Evolutionary conservation across 2,329 filamentous ascomycete genomes (phyloP).

Genomic region (Neofusicoccum ribis): DNA sequence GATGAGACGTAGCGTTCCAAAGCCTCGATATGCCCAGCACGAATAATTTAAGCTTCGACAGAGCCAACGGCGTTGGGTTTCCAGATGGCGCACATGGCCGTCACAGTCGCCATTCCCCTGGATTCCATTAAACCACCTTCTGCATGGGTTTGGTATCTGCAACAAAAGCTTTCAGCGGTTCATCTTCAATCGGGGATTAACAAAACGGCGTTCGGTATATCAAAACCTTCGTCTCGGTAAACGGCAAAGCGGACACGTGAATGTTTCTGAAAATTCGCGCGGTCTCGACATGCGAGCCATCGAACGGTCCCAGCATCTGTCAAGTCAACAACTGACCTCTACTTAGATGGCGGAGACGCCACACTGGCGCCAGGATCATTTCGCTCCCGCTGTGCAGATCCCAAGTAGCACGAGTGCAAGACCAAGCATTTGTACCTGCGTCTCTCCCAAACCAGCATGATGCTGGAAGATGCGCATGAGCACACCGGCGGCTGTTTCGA

Average conservation of each 20-base stretch:
- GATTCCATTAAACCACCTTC: neutral
- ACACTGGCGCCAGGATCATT: neutral
- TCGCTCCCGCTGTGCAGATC: neutral
- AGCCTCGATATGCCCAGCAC: neutral
- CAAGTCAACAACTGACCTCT: neutral
- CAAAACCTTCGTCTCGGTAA: neutral
- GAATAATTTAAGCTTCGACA: neutral
- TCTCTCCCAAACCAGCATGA: neutral
- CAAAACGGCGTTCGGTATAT: neutral
- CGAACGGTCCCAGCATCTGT: neutral
- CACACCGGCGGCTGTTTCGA: neutral
- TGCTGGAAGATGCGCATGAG: neutral
- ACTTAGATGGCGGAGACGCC: neutral
- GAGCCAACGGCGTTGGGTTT: neutral
- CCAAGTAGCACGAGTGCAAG: neutral
- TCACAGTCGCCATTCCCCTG: neutral
- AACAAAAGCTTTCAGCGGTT: neutral
- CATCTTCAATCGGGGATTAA: neutral
- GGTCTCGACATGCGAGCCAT: neutral
- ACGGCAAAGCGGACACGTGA: neutral
- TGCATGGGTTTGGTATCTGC: neutral
- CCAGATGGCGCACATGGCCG: neutral
- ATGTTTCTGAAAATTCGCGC: neutral
- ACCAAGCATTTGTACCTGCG: neutral
- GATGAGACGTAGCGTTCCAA: conserved; percentile 7